These are phyloP conservation scores for Aspergillus costaricaensis DNA, from an alignment of 2,329 filamentous ascomycete species.

Conservation along the genomic window DNA sequence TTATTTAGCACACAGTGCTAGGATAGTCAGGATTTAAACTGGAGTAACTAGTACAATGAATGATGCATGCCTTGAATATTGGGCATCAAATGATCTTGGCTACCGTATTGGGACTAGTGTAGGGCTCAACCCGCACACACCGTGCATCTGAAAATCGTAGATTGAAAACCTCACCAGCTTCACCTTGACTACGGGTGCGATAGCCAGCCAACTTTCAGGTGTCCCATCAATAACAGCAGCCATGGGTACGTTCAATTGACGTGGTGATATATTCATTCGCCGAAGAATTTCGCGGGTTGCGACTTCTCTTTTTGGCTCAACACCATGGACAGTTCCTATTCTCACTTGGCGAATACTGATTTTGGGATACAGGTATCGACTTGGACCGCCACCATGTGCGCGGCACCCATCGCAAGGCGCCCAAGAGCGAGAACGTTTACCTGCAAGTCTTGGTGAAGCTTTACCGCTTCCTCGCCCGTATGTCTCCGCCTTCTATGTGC, in stretches of 20 bases:
- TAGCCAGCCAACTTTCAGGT: constrained; percentile 44
- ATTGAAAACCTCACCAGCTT: constrained; percentile 40
- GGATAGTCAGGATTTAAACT: background rate
- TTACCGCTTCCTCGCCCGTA: constrained; percentile 95
- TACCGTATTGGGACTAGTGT: constrained; percentile 36
- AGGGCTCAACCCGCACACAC: constrained; percentile 50
- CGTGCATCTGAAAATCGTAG: constrained; percentile 42
- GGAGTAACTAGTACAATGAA: background rate
- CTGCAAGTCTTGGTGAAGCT: constrained; percentile 97
- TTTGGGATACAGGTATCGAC: constrained; percentile 51
- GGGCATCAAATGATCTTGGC: constrained; percentile 5
- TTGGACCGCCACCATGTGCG: constrained; percentile 65
- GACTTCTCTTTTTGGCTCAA: background rate
- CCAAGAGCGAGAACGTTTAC: constrained; percentile 98
- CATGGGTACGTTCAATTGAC: constrained; percentile 43
- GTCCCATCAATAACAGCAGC: constrained; percentile 45
- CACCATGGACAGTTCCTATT: constrained; percentile 2
- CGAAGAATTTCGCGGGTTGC: background rate
- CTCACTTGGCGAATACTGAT: constrained; percentile 17
- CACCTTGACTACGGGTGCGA: constrained; percentile 42
- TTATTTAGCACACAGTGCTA: background rate
- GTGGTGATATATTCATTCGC: background rate
- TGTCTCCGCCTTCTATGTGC: constrained; percentile 11
- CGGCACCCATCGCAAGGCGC: constrained; percentile 80
- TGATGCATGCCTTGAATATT: background rate